A percentile compares a stretch with the other conserved stretches of the same genome.
Evolutionary conservation across 768 basidiomycete species (phyloP).

Genomic region (Rhizopogon vinicolor): DNA sequence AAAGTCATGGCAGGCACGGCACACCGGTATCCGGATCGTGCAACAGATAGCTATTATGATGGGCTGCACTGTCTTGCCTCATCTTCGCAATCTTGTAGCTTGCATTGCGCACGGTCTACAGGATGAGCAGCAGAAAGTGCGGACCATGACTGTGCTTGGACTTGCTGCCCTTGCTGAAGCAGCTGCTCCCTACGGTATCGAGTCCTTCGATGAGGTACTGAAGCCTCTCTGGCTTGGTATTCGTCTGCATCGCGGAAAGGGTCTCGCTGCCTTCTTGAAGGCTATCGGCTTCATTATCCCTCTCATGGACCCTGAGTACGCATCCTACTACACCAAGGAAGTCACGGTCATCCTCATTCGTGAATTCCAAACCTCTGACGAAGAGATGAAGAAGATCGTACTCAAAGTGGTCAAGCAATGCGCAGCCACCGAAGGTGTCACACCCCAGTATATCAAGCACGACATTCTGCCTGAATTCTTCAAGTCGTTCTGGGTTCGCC

Average conservation of each 20-base stretch:
- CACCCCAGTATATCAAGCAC: slow-evolving; percentile 91
- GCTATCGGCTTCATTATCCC: slow-evolving; percentile 99
- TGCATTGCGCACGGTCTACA: slow-evolving; percentile 84
- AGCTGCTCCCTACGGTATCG: slow-evolving; percentile 97
- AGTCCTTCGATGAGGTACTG: slow-evolving; percentile 95
- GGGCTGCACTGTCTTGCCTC: slow-evolving; percentile 97
- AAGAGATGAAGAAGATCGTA: slow-evolving; percentile 99
- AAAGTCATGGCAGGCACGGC: slow-evolving; percentile 99
- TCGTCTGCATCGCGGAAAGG: slow-evolving; percentile 73
- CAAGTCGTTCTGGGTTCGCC: too few relatives aligned
- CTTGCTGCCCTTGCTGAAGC: slow-evolving; percentile 95
- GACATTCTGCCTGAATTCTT: too few relatives aligned
- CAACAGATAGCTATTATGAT: slow-evolving; percentile 99
- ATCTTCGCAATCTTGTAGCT: slow-evolving; percentile 93
- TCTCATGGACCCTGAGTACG: slow-evolving; percentile 99
- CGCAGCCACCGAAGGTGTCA: slow-evolving; percentile 97
- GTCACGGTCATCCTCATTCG: slow-evolving; percentile 95
- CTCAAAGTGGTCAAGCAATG: slow-evolving; percentile 99
- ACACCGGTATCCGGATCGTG: slow-evolving; percentile 98
- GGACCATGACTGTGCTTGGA: slow-evolving; percentile 74
- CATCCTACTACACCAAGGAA: slow-evolving; percentile 98
- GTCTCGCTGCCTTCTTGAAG: slow-evolving; percentile 74
- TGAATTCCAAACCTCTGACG: slow-evolving; percentile 98
- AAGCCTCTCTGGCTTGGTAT: slow-evolving; percentile 80
- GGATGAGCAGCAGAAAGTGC: slow-evolving; percentile 77